Percentiles rank a stretch among this genome's conserved stretches.
phyloP scores from a whole-genome alignment of 169 alveolate genomes.

The Neospora caninum region DNA sequence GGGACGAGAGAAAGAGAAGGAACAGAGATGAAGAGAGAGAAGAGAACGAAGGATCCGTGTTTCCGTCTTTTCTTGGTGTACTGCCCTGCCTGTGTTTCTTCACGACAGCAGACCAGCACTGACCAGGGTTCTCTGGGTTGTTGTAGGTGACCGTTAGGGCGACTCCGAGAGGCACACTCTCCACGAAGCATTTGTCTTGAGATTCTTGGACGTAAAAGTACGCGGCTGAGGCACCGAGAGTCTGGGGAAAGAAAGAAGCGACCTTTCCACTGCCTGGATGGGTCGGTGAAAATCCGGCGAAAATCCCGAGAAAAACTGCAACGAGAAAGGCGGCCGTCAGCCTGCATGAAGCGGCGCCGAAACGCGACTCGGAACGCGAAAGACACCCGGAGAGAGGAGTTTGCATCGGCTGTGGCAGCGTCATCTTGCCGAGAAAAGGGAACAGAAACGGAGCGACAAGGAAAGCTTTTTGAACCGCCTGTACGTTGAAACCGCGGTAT shows the following conservation, averaged over 20 bases:
- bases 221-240: conserved; percentile 47
- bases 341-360: too few species aligned
- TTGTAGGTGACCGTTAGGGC: conserved; percentile 72
- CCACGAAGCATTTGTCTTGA: conserved; percentile 74
- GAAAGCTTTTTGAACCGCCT: too few species aligned
- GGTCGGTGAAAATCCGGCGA: not conserved
- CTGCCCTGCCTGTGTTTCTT: not conserved
- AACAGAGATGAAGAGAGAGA: not conserved
- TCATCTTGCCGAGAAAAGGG: not conserved
- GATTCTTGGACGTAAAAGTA: conserved; percentile 75
- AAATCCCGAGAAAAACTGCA: not conserved
- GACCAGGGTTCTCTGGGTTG: conserved; percentile 73
- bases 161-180: conserved; percentile 70
- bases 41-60: not conserved
- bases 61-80: not conserved
- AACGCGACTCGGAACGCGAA: not conserved
- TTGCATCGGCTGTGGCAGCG: not conserved
- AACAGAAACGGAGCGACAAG: not conserved
- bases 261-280: not conserved
- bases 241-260: not conserved
- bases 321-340: not conserved
- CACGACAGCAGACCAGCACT: not conserved
- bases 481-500: too few species aligned
- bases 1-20: not conserved
- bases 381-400: not conserved